Conservation (phyloP, 1,139 yeast genomes). For the Suhomyces terraborum region DNA sequence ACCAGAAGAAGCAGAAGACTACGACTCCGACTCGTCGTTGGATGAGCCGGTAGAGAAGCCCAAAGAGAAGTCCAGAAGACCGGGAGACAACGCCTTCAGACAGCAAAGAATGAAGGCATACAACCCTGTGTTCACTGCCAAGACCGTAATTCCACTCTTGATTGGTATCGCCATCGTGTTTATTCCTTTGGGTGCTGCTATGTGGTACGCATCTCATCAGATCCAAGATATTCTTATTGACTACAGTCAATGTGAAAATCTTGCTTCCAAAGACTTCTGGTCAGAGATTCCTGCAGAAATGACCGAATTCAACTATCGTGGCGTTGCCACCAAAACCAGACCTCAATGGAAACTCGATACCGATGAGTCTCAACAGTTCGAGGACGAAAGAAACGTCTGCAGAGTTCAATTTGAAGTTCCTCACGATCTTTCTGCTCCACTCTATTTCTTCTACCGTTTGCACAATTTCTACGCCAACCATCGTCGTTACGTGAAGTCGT, state of each 20-base stretch:
- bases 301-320: conserved; percentile 54
- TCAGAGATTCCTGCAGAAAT: conserved; percentile 63
- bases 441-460: conserved; percentile 76
- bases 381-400: conserved; percentile 67
- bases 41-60: conserved; percentile 11
- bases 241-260: conserved; percentile 69
- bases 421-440: conserved; percentile 68
- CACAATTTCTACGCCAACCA: conserved; percentile 90
- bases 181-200: conserved; percentile 89
- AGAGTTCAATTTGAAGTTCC: conserved; percentile 80
- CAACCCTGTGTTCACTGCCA: conserved; percentile 86
- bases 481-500: conserved; percentile 88
- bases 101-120: conserved; percentile 61
- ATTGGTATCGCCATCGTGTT: conserved; percentile 76
- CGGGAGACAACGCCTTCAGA: conserved; percentile 63
- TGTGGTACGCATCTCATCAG: conserved; percentile 76
- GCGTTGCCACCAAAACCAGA: conserved; percentile 16
- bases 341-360: conserved; percentile 71
- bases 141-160: conserved; percentile 81
- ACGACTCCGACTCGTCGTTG: conserved; percentile 13
- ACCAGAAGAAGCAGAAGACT: conserved; percentile 7
- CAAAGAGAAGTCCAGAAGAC: conserved; percentile 46
- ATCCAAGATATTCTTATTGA: conserved; percentile 82
- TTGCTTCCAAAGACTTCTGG: conserved; percentile 58
- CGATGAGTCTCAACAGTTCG: conserved; percentile 52